Base-by-base conservation (phyloP, 2,329 filamentous ascomycete species). In the Xylaria digitata region DNA sequence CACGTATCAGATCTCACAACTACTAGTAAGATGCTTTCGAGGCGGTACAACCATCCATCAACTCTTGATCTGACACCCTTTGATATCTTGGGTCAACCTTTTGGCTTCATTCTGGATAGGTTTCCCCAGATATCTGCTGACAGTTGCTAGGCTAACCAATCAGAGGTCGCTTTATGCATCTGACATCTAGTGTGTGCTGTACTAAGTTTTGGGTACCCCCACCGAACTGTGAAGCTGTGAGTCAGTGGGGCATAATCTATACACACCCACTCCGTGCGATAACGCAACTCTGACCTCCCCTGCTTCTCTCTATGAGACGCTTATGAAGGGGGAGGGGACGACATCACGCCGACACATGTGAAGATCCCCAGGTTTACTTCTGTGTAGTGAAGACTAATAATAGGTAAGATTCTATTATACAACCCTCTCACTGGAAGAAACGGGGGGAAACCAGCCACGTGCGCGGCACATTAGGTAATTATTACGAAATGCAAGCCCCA, bases 401-500 rank as follows among this genome's bases (percentile, higher is more conserved):
- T n/a, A n/a, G n/a, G 11, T 8, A 11, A 11, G 45, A 13, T 8
- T 19, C 19, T 48, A 23, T 23, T 8, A 8, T 23, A 30, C 7
- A 11, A 26, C 21, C 23, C 23, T 0, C 6, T 43, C 48, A 37
- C 11, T 23, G 19, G 13, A 6, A 1, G 11, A 42, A 58, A 19
- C 11, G 21, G 21, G 32, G n/a, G 30, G 9, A 49, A 8, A 49
- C 21, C 40, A 45, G 15, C 45, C 56, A 40, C 7, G 19, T n/a
- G 21, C 7, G 2, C 2, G 19, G 13, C 5, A 5, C 26, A 26
- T 26, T 26, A 26, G 26, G 26, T 26, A 26, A 13, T 40, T 9
- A 5, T 40, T 40, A 13, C 37, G 7, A 48, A 26, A 68, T 69
- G 66, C 46, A 45, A 21, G 13, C 49, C 30, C 32, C 53, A 13